phyloP scores from a whole-genome alignment of 768 basidiomycete species.

The Boletus subparvulus region DNA sequence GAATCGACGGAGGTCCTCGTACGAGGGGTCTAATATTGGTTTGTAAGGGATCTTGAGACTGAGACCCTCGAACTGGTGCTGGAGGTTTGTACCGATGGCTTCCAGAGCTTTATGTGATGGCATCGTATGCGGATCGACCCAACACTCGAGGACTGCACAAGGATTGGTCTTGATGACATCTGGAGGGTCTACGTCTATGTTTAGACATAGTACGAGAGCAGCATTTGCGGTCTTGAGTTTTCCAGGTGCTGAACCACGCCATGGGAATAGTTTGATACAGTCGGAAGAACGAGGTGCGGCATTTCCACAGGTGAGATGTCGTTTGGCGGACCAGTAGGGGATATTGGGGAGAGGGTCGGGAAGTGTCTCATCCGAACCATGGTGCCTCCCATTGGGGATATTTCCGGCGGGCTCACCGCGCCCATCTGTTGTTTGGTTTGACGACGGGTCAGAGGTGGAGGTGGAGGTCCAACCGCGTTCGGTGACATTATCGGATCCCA shows the following conservation, averaged over 20 bases:
- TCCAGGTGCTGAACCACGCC: slow-evolving; percentile 78
- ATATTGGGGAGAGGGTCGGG: slow-evolving; percentile 57
- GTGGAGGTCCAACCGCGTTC: slow-evolving; percentile 50
- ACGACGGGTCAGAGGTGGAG: slow-evolving; percentile 51
- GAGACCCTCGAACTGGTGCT: slow-evolving; percentile 94
- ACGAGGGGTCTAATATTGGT: slow-evolving; percentile 90
- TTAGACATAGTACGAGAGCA: slow-evolving; percentile 86
- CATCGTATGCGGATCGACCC: slow-evolving; percentile 95
- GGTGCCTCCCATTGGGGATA: slow-evolving; percentile 36
- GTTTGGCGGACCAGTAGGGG: slow-evolving; percentile 84
- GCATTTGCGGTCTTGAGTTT: slow-evolving; percentile 92
- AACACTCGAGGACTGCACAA: slow-evolving; percentile 92
- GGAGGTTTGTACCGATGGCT: slow-evolving; percentile 88
- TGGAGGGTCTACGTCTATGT: slow-evolving; percentile 97
- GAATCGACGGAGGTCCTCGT: slow-evolving; percentile 89
- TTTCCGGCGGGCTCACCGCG: slow-evolving; percentile 30
- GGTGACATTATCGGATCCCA: slow-evolving; percentile 55
- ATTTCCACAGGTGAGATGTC: slow-evolving; percentile 89
- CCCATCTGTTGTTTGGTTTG: slow-evolving; percentile 36
- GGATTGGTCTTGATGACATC: slow-evolving; percentile 97
- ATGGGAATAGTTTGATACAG: slow-evolving; percentile 65
- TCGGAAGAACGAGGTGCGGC: slow-evolving; percentile 69
- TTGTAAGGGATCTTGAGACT: slow-evolving; percentile 95
- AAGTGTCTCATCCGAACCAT: slow-evolving; percentile 47
- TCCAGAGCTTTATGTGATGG: slow-evolving; percentile 92